These are phyloP conservation scores for Globisporangium cystogenes DNA, from an alignment of 352 stramenopile species.

Conservation along the genomic window DNA sequence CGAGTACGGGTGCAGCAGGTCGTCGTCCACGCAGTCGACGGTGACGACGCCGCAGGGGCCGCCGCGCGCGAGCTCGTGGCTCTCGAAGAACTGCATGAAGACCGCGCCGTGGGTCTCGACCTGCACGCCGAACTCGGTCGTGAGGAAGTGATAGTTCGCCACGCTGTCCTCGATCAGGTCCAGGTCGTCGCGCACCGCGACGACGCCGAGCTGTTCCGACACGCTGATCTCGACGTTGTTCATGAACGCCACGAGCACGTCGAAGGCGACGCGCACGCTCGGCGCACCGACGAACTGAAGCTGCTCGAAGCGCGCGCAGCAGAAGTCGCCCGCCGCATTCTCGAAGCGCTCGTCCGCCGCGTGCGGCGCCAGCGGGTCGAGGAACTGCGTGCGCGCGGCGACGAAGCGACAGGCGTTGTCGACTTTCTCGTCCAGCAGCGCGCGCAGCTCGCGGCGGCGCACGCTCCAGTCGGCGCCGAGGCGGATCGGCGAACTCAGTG, in stretches of 20 bases:
- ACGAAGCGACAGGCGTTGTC: not conserved
- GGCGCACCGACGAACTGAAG: slow-evolving; percentile 16
- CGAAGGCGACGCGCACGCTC: slow-evolving; percentile 26
- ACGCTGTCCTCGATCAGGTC: slow-evolving; percentile 15
- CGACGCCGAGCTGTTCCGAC: slow-evolving; percentile 27
- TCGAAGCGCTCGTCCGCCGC: slow-evolving; percentile 19
- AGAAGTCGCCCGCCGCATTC: slow-evolving; percentile 22
- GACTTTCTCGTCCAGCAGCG: slow-evolving; percentile 1
- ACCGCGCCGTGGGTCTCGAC: slow-evolving; percentile 36
- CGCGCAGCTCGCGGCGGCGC: not conserved
- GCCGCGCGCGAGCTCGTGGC: slow-evolving; percentile 3
- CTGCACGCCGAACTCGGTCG: slow-evolving; percentile 14
- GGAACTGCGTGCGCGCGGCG: not conserved
- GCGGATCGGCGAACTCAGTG: slow-evolving; percentile 35
- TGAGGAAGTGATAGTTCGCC: slow-evolving; percentile 25
- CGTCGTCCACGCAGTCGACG: slow-evolving; percentile 33
- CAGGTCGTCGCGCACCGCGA: slow-evolving; percentile 37
- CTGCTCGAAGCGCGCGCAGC: slow-evolving; percentile 34
- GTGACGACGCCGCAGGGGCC: slow-evolving; percentile 19
- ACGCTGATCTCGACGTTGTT: slow-evolving; percentile 36
- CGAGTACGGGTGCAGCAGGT: slow-evolving; percentile 45
- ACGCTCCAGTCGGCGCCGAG: slow-evolving; percentile 21
- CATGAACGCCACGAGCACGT: slow-evolving; percentile 27
- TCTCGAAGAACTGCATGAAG: slow-evolving; percentile 23
- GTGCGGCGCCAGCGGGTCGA: slow-evolving; percentile 20